Evolutionary conservation across 2,329 filamentous ascomycete genomes (phyloP), one percentile per base, ranked within the genome.

Genomic region (Colletotrichum chlorophyti): DNA sequence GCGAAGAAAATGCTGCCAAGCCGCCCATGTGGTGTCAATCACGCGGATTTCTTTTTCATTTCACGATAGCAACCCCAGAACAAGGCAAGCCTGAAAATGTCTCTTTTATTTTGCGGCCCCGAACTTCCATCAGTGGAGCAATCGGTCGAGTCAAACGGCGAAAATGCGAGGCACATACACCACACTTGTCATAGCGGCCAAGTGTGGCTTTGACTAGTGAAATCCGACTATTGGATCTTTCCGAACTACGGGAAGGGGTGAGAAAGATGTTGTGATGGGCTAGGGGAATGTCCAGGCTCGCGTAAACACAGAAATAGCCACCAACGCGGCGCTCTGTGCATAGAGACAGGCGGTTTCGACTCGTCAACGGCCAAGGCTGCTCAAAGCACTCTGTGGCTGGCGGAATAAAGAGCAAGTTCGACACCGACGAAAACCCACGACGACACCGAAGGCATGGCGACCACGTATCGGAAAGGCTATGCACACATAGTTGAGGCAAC

Each of bases 141-240:
- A 37, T 17, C 37, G 15, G 34, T 7, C 12, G n/a, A 15, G 15
- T 23, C 32, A 17, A 8, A 15, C 10, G 4, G 24, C 6, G 15
- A 42, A 7, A 42, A 32, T 46, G 34, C 21, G 40, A 53, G 46
- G 35, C 14, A 24, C 8, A 32, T n/a, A n/a, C 24, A n/a, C 46
- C 35, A 7, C 8, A 27, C 14, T 32, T 46, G 46, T 47, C 46
- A 42, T 52, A 24, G 58, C 53, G 41, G 23, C 58, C 47, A n/a
- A 58, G 5, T n/a, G 53, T 60, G 58, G 53, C 53, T 58, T 38
- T 19, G 52, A 35, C 54, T 58, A 59, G 47, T 47, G 53, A 24
- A 38, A 53, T 43, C 23, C 31, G 27, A 47, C 53, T 59, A 60
- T 52, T 37, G 41, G 42, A 50, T 60, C 17, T 43, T 12, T 14